phyloP scores from a whole-genome alignment of 2,329 filamentous ascomycete genomes.

The Colletotrichum trifolii region DNA sequence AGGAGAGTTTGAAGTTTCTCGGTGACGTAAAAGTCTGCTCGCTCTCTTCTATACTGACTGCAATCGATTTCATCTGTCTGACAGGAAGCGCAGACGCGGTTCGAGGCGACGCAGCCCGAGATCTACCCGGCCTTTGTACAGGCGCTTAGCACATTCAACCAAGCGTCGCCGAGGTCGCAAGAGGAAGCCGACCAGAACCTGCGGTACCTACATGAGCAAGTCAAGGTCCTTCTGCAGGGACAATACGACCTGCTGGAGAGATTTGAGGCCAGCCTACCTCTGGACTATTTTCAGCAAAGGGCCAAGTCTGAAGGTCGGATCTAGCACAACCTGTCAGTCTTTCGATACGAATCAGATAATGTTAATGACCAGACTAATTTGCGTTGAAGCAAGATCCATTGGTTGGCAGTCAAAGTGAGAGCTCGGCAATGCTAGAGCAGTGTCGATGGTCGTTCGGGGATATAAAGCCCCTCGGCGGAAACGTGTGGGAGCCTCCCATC shows the following conservation, averaged over 20 bases:
- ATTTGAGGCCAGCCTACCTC: slow-evolving; percentile 25
- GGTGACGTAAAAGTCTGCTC: slow-evolving; percentile 28
- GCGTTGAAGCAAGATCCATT: too few species aligned
- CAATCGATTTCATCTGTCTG: neutral
- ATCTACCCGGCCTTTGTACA: slow-evolving; percentile 25
- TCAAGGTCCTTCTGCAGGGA: slow-evolving; percentile 8
- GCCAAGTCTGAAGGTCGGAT: slow-evolving; percentile 1
- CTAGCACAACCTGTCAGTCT: neutral
- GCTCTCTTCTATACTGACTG: too few species aligned
- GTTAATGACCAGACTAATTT: too few species aligned
- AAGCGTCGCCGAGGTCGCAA: neutral
- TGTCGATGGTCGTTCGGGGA: too few species aligned
- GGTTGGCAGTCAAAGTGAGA: too few species aligned
- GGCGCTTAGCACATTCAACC: slow-evolving; percentile 23
- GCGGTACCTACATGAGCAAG: slow-evolving; percentile 14
- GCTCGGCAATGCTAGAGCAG: too few species aligned
- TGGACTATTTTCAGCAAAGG: slow-evolving; percentile 19
- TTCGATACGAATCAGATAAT: too few species aligned
- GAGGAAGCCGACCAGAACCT: slow-evolving; percentile 8
- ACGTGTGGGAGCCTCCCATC: too few species aligned
- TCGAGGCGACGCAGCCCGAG: slow-evolving; percentile 22
- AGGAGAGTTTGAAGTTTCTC: slow-evolving; percentile 25
- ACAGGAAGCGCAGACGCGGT: slow-evolving; percentile 18
- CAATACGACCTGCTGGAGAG: slow-evolving; percentile 27
- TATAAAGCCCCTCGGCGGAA: too few species aligned